A percentile compares a stretch with the other conserved stretches of the same genome.
These are phyloP conservation scores for Tuber calosporum DNA, from an alignment of 495 filamentous ascomycete species.

Conservation along the genomic window DNA sequence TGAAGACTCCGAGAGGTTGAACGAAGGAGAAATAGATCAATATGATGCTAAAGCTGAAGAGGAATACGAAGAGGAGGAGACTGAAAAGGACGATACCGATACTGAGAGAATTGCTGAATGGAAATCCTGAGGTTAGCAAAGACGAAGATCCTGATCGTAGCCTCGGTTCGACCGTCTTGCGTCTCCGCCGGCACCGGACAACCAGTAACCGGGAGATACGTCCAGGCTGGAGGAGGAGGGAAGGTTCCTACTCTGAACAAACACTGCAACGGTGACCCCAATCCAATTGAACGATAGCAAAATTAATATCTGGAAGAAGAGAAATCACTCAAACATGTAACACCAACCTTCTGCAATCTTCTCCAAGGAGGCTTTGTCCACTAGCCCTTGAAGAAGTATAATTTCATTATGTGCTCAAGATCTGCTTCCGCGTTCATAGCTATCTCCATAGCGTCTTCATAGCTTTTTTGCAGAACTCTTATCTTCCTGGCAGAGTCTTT, in stretches of 20 bases:
- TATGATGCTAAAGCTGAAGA: slow-evolving; percentile 7
- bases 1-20: slow-evolving; percentile 6
- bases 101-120: slow-evolving; percentile 15
- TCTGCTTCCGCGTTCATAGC: background rate
- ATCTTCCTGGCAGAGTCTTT: background rate
- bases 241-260: background rate
- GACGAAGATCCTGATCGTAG: slow-evolving; percentile 13
- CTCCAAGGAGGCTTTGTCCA: background rate
- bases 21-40: slow-evolving; percentile 3
- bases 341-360: background rate
- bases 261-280: background rate
- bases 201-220: background rate
- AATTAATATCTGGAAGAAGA: background rate
- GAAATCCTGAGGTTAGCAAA: background rate
- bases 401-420: background rate
- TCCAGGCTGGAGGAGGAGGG: background rate
- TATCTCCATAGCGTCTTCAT: background rate
- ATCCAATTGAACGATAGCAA: background rate
- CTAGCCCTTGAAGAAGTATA: background rate
- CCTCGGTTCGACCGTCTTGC: slow-evolving; percentile 26
- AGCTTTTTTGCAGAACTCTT: background rate
- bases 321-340: background rate
- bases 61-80: slow-evolving; percentile 31
- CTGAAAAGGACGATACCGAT: slow-evolving; percentile 31
- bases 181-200: background rate